Evolutionary conservation across 352 stramenopile genomes (phyloP).

Genomic region (Thalassiosira mediterranea): DNA sequence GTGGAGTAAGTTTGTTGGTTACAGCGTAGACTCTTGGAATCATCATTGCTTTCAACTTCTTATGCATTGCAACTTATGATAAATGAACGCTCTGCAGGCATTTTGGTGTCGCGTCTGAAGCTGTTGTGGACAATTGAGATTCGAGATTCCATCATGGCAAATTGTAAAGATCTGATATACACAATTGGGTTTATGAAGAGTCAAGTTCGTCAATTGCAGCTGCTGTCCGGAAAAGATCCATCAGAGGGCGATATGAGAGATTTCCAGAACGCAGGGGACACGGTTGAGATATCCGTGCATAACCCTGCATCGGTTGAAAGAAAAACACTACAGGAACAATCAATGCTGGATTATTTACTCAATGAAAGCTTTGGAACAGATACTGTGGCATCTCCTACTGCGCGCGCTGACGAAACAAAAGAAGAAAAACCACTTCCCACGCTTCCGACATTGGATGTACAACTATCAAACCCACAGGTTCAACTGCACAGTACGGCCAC

Average conservation of each 20-base stretch:
- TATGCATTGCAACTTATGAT: too few relatives aligned
- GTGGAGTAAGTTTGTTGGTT: too few relatives aligned
- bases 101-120: slow-evolving; percentile 57
- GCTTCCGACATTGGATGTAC: slow-evolving; percentile 61
- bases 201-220: slow-evolving; percentile 54
- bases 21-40: too few relatives aligned
- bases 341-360: slow-evolving; percentile 55
- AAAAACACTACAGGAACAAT: slow-evolving; percentile 2
- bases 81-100: slow-evolving; percentile 11
- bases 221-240: slow-evolving; percentile 23
- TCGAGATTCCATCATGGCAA: slow-evolving; percentile 53
- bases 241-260: neutral
- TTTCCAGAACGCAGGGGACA: neutral
- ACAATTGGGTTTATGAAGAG: slow-evolving; percentile 64
- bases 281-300: slow-evolving; percentile 2
- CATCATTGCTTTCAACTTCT: too few relatives aligned
- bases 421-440: slow-evolving; percentile 25
- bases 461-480: slow-evolving; percentile 68
- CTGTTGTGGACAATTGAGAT: slow-evolving; percentile 73
- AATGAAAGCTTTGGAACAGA: slow-evolving; percentile 27
- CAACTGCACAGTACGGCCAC: slow-evolving; percentile 61
- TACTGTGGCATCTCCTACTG: neutral
- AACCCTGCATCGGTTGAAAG: neutral
- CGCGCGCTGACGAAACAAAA: slow-evolving; percentile 10
- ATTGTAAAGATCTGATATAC: slow-evolving; percentile 62